Evolutionary conservation across 805 yeast genomes (phyloP).

Genomic region (Clavispora asparagi): DNA sequence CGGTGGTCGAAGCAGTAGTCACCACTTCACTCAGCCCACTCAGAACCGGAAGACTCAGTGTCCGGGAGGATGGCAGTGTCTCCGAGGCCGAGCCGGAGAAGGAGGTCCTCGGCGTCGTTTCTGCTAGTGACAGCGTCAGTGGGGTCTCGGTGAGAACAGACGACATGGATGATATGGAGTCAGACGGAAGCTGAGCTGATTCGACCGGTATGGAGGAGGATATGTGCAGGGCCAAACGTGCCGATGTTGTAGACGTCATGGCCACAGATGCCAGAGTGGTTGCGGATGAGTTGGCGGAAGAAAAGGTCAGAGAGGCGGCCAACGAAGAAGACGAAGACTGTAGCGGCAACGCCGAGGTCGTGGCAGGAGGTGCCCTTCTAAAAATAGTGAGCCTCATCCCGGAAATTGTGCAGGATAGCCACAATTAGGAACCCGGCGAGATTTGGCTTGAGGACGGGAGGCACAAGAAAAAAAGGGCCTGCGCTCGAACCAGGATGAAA

Average conservation of each 20-base stretch:
- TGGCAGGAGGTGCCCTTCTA: background rate
- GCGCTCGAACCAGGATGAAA: too few relatives aligned
- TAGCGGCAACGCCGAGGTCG: background rate
- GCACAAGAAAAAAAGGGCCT: background rate
- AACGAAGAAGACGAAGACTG: background rate
- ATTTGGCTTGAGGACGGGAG: background rate
- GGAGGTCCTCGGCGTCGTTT: background rate
- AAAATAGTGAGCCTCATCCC: slow-evolving; percentile 1
- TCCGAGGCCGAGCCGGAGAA: background rate
- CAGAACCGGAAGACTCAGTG: slow-evolving; percentile 17
- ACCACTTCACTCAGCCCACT: background rate
- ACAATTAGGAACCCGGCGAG: too few relatives aligned
- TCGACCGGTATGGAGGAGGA: background rate
- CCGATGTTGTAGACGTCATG: background rate
- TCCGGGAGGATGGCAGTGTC: slow-evolving; percentile 7
- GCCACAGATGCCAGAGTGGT: background rate
- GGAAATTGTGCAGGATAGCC: background rate
- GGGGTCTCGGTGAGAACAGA: background rate
- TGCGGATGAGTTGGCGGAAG: background rate
- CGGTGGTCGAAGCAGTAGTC: too few relatives aligned
- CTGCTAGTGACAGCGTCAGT: background rate
- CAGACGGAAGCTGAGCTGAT: background rate
- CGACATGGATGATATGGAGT: background rate
- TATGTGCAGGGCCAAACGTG: background rate
- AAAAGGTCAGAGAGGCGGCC: background rate